These are phyloP conservation scores for Solanum sitiens DNA, from an alignment of 257 asterid genomes.

Conservation along the genomic window DNA sequence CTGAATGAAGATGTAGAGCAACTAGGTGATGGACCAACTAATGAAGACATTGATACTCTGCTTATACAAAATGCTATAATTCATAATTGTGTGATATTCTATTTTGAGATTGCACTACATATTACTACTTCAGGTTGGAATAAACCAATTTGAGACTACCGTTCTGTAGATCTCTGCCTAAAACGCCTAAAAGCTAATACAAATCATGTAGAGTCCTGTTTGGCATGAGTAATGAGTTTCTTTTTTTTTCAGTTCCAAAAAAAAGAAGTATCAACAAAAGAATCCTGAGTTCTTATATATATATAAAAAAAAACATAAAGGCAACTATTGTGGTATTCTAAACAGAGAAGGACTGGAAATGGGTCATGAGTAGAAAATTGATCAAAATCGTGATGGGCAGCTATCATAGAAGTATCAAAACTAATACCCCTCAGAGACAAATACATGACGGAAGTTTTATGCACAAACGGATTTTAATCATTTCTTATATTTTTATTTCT, in stretches of 20 bases:
- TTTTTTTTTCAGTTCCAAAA: no score
- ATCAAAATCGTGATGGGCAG: background rate
- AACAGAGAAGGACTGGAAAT: background rate
- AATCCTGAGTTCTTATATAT: background rate
- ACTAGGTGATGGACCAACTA: background rate
- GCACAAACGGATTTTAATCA: background rate
- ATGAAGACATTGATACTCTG: background rate
- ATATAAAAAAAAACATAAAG: background rate
- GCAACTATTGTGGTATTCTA: background rate
- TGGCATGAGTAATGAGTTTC: background rate
- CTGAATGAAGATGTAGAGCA: background rate
- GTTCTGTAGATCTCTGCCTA: background rate
- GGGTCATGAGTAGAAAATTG: background rate
- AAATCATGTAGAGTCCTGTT: background rate
- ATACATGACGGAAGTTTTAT: background rate
- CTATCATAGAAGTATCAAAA: background rate
- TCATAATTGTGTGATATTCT: background rate
- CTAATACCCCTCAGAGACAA: background rate
- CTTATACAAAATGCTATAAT: background rate
- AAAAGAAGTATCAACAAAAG: background rate
- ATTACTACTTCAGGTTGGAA: background rate
- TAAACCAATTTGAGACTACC: background rate
- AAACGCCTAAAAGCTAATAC: no score
- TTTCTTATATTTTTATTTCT: background rate
- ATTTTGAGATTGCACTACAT: background rate